Evolutionary conservation across 2,329 filamentous ascomycete species (phyloP).

Genomic region (Calonectria crousiana): DNA sequence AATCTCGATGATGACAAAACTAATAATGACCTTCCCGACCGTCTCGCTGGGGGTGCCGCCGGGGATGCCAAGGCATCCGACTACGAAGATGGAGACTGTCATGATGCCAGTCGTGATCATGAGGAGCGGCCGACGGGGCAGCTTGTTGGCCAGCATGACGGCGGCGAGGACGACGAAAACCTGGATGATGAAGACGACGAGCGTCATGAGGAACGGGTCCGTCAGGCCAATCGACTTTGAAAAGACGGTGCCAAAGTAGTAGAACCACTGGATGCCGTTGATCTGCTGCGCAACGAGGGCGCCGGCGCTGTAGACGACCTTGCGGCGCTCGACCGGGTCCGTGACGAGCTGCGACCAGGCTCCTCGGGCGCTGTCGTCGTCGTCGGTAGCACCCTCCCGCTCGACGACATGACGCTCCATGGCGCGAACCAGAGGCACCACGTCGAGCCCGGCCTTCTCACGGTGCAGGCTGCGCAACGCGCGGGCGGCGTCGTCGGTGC

Average conservation of each 20-base stretch:
- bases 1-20: constrained; percentile 57
- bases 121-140: constrained; percentile 53
- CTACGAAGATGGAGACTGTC: constrained; percentile 54
- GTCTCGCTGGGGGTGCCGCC: constrained; percentile 41
- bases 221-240: constrained; percentile 55
- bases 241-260: constrained; percentile 58
- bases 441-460: constrained; percentile 52
- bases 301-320: constrained; percentile 58
- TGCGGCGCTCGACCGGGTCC: constrained; percentile 60
- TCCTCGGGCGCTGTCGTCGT: constrained; percentile 43
- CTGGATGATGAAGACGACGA: constrained; percentile 58
- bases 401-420: constrained; percentile 59
- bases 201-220: constrained; percentile 56
- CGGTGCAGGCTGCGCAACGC: constrained; percentile 58
- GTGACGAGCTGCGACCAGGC: constrained; percentile 54
- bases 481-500: constrained; percentile 52
- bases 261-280: constrained; percentile 62
- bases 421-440: constrained; percentile 51
- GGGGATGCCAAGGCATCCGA: constrained; percentile 56
- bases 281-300: constrained; percentile 61
- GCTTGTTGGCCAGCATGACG: constrained; percentile 55
- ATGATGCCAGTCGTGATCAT: constrained; percentile 54
- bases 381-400: constrained; percentile 46
- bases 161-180: constrained; percentile 54
- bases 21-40: constrained; percentile 54